Evolutionary conservation across 2,329 filamentous ascomycete species (phyloP), one percentile per base, ranked within the genome.

Genomic region (Lojkania enalia): DNA sequence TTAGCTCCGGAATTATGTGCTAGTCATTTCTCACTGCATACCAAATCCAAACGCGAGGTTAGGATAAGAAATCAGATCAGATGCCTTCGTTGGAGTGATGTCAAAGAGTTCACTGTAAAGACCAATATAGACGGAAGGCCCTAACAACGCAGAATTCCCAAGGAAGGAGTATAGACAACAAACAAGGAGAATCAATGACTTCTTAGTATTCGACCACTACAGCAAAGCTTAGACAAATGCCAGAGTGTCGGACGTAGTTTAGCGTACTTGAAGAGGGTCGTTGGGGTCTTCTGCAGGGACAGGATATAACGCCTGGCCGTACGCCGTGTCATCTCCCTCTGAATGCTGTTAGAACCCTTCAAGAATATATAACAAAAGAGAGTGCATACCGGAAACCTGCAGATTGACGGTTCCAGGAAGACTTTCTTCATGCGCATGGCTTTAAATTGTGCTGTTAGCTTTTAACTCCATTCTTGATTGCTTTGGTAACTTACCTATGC

Each of bases 241-340:
- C n/a, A 7, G 23, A 27, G 23, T 7, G 23, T 7, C 7, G 23
- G 23, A n/a, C 23, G 23, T 27, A 27, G n/a, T n/a, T n/a, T n/a
- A n/a, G n/a, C 46, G 11, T 31, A 56, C 51, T 59, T 77, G 76
- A 7, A 83, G 70, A 5, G 81, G 81, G 58, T 84, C 80, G 47
- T 84, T 84, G 1, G 81, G 81, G 53, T 83, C 80, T 42, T 81
- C 75, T 1, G 80, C 77, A 2, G 81, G 81, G 1, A 83, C 80
- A 1, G 81, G 81, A 52, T 78, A 84, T 3, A 84, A 70, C 2
- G 81, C 81, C 59, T 83, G 80, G 16, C 81, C 81, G 46, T 80
- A 80, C 0, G 71, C 79, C 1, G 79, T 80, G 52, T 83, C 80
- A 54, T 83, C 80, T 35, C 79, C 80, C 67, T 82, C 80, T 72